Conservation (phyloP, 192 early-diverging fungal species). For the Mortierella antarctica region DNA sequence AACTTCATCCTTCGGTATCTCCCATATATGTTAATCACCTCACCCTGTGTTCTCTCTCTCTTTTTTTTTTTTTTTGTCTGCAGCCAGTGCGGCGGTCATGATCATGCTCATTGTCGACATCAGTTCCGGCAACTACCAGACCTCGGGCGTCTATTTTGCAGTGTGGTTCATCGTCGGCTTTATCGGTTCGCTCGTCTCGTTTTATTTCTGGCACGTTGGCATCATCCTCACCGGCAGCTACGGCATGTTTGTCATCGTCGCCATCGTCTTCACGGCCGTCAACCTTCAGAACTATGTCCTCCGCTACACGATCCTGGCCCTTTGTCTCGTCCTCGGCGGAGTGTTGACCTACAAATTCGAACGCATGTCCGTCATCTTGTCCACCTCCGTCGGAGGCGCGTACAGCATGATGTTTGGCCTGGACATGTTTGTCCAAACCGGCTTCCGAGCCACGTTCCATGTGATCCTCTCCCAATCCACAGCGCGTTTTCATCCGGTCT, state of each 20-base stretch:
- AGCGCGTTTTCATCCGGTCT: slow-evolving; percentile 9
- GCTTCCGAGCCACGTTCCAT: slow-evolving; percentile 29
- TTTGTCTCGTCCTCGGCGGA: slow-evolving; percentile 16
- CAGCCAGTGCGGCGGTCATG: slow-evolving; percentile 43
- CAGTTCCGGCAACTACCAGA: neutral
- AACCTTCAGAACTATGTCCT: slow-evolving; percentile 12
- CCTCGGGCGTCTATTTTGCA: slow-evolving; percentile 36
- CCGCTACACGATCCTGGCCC: slow-evolving; percentile 18
- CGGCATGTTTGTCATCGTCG: slow-evolving; percentile 37
- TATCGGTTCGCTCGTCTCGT: slow-evolving; percentile 24
- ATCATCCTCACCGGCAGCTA: slow-evolving; percentile 41
- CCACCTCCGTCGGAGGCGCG: slow-evolving; percentile 38
- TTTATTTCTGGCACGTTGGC: slow-evolving; percentile 43
- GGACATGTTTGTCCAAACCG: slow-evolving; percentile 40
- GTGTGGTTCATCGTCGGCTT: slow-evolving; percentile 29
- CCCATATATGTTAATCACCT: neutral
- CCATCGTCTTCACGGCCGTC: slow-evolving; percentile 21
- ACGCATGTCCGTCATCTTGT: slow-evolving; percentile 20
- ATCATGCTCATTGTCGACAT: slow-evolving; percentile 35
- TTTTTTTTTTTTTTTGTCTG: neutral
- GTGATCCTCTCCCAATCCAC: slow-evolving; percentile 27
- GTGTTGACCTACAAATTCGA: slow-evolving; percentile 28
- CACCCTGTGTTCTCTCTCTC: neutral
- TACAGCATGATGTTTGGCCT: slow-evolving; percentile 42
- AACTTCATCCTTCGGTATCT: neutral